Evolutionary conservation across 495 filamentous ascomycete genomes (phyloP).

Genomic region (Penicillium canescens): DNA sequence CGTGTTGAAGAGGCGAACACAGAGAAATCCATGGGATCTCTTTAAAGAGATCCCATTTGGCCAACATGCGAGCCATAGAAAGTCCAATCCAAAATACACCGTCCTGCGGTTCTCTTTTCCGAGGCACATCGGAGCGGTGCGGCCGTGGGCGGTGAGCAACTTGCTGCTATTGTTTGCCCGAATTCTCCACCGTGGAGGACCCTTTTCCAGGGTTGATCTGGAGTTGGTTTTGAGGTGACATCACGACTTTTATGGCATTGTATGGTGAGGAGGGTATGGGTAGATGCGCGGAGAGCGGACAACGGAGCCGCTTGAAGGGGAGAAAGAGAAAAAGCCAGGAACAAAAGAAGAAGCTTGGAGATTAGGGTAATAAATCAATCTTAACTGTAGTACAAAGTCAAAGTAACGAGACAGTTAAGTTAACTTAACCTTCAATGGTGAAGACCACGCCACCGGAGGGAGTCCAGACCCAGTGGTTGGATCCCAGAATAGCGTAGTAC

Average conservation of each 20-base stretch:
- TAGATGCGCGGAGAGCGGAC: no score
- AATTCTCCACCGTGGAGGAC: neutral
- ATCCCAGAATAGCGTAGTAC: constrained; percentile 6
- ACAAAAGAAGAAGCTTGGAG: no score
- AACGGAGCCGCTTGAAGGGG: no score
- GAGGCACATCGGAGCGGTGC: neutral
- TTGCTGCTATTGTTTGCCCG: neutral
- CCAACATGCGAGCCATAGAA: neutral
- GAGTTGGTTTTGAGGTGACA: neutral
- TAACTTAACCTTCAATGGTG: no score
- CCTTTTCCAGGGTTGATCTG: neutral
- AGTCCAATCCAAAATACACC: neutral
- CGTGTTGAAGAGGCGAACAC: neutral
- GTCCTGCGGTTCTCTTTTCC: neutral
- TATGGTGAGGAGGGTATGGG: neutral
- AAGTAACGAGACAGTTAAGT: no score
- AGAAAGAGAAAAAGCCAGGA: no score
- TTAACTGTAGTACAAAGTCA: no score
- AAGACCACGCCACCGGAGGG: neutral
- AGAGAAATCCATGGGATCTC: neutral
- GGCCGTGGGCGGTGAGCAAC: constrained; percentile 1
- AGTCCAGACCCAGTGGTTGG: constrained; percentile 15
- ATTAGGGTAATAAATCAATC: neutral
- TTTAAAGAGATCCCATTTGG: neutral
- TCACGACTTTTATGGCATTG: constrained; percentile 3